phyloP scores from a whole-genome alignment of 2,329 filamentous ascomycete genomes.

The Coniosporium tulheliwenetii region DNA sequence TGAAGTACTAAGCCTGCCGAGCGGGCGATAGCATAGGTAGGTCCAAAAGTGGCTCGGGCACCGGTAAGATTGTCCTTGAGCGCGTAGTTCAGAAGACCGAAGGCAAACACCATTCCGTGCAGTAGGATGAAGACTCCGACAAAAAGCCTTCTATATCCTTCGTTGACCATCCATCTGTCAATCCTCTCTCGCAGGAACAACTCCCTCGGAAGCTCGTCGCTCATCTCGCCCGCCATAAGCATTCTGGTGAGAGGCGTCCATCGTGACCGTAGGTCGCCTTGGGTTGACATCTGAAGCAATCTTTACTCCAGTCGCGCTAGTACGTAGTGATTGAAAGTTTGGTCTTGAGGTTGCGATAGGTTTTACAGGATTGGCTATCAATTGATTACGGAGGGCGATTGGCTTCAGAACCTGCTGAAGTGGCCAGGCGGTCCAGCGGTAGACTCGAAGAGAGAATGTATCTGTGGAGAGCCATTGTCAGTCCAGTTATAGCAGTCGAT shows the following conservation, averaged over 20 bases:
- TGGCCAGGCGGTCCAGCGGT: no score
- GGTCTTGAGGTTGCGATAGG: no score
- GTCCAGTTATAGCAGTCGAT: no score
- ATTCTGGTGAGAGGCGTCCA: constrained; percentile 24
- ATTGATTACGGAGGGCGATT: no score
- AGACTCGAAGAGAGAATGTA: no score
- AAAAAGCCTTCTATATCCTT: constrained; percentile 70
- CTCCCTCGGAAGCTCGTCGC: constrained; percentile 53
- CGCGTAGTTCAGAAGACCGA: constrained; percentile 66
- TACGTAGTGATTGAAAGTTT: no score
- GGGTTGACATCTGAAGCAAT: no score
- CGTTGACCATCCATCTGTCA: constrained; percentile 72
- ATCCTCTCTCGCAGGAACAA: constrained; percentile 57
- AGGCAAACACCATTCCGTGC: constrained; percentile 63
- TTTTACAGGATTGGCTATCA: no score
- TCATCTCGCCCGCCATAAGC: constrained; percentile 72
- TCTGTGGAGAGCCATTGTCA: no score
- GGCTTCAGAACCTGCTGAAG: no score
- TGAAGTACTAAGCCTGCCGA: constrained; percentile 63
- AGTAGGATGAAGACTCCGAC: constrained; percentile 60
- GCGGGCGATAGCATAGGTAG: constrained; percentile 63
- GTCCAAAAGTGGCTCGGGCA: constrained; percentile 53
- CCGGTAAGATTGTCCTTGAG: constrained; percentile 56
- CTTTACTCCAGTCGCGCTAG: no score
- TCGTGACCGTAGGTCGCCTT: no score